These are phyloP conservation scores for Planoprotostelium fungivorum DNA, from an alignment of 78 protist genomes.

Conservation along the genomic window DNA sequence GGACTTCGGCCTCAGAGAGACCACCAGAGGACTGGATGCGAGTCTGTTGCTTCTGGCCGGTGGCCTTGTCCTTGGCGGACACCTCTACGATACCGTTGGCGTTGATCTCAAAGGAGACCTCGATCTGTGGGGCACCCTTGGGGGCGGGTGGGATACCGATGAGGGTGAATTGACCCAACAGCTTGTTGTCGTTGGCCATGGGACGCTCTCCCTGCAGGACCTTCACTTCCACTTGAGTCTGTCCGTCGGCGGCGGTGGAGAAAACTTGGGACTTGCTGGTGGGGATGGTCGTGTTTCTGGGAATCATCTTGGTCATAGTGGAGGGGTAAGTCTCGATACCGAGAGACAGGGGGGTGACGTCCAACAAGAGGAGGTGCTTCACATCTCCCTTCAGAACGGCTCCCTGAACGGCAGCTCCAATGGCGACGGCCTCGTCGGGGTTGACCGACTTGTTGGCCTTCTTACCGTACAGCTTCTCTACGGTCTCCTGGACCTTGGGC, in stretches of 20 bases:
- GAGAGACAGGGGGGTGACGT: conserved; percentile 83
- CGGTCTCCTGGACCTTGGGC: conserved; percentile 92
- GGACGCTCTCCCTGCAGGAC: conserved; percentile 99
- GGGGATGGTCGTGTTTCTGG: conserved; percentile 93
- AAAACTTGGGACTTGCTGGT: conserved; percentile 88
- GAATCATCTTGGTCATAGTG: conserved; percentile 85
- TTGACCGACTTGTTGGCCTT: conserved; percentile 96
- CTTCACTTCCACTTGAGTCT: conserved; percentile 96
- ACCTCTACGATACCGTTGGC: conserved; percentile 71
- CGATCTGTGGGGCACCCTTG: conserved; percentile 85
- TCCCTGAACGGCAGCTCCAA: conserved; percentile 99
- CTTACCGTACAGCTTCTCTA: conserved; percentile 74
- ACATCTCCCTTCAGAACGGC: conserved; percentile 91
- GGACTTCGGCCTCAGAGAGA: conserved; percentile 88
- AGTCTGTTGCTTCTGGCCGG: conserved; percentile 86
- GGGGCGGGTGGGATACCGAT: conserved; percentile 92
- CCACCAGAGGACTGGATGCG: conserved; percentile 93
- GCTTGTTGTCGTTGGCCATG: conserved; percentile 95
- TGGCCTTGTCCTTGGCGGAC: conserved; percentile 91
- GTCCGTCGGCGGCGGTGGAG: conserved; percentile 99
- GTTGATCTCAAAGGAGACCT: conserved; percentile 65
- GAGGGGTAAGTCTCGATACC: conserved; percentile 81
- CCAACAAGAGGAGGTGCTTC: conserved; percentile 57
- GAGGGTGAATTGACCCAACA: conserved; percentile 92
- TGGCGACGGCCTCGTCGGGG: conserved; percentile 99